Conservation (phyloP, 768 basidiomycete genomes). For the Podaxis rugospora region DNA sequence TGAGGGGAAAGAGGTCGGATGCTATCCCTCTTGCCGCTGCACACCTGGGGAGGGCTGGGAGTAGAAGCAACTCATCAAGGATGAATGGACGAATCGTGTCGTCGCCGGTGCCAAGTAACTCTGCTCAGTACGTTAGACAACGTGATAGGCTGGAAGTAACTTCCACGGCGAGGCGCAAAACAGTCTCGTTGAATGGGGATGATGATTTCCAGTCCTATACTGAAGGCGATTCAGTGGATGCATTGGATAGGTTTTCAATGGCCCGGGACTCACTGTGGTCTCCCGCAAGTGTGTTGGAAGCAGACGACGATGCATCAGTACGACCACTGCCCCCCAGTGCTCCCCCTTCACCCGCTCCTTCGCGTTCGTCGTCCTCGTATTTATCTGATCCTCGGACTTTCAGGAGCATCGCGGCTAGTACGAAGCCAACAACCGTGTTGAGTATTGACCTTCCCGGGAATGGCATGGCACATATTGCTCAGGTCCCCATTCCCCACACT, state of each 20-base stretch:
- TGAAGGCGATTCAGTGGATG: conserved; percentile 40
- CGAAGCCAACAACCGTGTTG: conserved; percentile 93
- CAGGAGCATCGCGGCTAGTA: conserved; percentile 79
- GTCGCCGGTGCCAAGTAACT: conserved; percentile 34
- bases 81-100: conserved; percentile 37
- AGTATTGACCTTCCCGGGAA: conserved; percentile 79
- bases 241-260: conserved; percentile 49
- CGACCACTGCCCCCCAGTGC: conserved; percentile 86
- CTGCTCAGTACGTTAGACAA: conserved; percentile 21
- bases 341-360: conserved; percentile 84
- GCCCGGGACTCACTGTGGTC: conserved; percentile 80
- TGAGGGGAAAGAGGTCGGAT: conserved; percentile 48
- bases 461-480: conserved; percentile 89
- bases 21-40: conserved; percentile 27
- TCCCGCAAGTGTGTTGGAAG: conserved; percentile 69
- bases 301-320: conserved; percentile 92
- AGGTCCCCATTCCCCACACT: conserved; percentile 64
- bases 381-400: conserved; percentile 80
- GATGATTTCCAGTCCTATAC: conserved; percentile 38
- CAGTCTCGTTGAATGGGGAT: conserved; percentile 62
- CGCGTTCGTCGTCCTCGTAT: conserved; percentile 79
- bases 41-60: conserved; percentile 29
- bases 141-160: conserved; percentile 29
- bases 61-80: conserved; percentile 27
- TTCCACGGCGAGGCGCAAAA: conserved; percentile 39